Evolutionary conservation across 164 flowering plant genomes (phyloP).

Genomic region (Magnolia changhungtana): DNA sequence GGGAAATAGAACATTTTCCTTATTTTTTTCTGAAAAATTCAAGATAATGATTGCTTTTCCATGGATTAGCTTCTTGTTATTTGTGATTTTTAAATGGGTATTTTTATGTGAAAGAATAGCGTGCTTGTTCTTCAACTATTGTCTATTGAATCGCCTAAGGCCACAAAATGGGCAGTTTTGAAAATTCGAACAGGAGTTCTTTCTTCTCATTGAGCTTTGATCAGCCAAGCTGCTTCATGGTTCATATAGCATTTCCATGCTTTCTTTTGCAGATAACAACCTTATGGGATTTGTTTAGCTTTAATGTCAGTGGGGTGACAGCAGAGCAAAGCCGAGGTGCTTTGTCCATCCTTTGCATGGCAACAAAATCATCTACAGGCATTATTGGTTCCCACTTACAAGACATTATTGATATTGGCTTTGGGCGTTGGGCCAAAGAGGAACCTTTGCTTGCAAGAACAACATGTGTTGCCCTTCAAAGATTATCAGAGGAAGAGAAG

Average conservation of each 20-base stretch:
- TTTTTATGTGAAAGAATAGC: no score
- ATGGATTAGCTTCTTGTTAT: background rate
- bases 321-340: no score
- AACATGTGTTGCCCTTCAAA: conserved; percentile 82
- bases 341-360: no score
- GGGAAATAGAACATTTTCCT: no score
- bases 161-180: background rate
- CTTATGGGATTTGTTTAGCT: conserved; percentile 95
- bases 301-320: conserved; percentile 76
- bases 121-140: no score
- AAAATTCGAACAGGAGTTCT: background rate
- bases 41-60: background rate
- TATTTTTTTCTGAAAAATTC: no score
- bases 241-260: background rate
- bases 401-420: conserved; percentile 91
- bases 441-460: conserved; percentile 92
- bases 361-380: no score
- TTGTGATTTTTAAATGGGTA: background rate
- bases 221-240: background rate
- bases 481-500: conserved; percentile 78
- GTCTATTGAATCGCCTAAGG: background rate
- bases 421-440: conserved; percentile 95
- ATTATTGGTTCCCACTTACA: conserved; percentile 82
- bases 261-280: conserved; percentile 69
- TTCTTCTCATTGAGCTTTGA: background rate